These are phyloP conservation scores for Pyrenula aspistea DNA, from an alignment of 495 filamentous ascomycete genomes.

Conservation along the genomic window DNA sequence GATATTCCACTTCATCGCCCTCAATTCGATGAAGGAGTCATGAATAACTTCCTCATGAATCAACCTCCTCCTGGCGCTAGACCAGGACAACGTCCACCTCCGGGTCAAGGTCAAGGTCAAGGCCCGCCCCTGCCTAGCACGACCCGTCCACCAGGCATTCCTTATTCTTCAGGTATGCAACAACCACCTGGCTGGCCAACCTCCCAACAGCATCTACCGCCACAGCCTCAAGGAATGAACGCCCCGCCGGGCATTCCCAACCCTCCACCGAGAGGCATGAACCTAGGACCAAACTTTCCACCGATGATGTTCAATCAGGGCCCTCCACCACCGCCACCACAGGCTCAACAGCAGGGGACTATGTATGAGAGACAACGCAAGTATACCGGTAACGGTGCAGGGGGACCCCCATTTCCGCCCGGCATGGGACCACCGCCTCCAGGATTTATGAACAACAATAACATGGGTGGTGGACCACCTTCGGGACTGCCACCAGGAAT, in stretches of 20 bases:
- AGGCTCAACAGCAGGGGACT: slow-evolving; percentile 10
- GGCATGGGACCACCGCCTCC: slow-evolving; percentile 38
- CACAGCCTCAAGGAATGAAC: slow-evolving; percentile 23
- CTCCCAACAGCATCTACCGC: slow-evolving; percentile 17
- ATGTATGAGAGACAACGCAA: slow-evolving; percentile 27
- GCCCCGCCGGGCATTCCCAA: slow-evolving; percentile 35
- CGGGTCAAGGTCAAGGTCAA: slow-evolving; percentile 19
- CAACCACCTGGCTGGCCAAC: slow-evolving; percentile 14
- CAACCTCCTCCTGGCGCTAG: slow-evolving; percentile 25
- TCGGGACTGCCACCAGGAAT: slow-evolving; percentile 25
- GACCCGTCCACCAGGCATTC: slow-evolving; percentile 33
- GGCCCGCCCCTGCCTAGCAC: slow-evolving; percentile 19
- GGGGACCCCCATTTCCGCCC: slow-evolving; percentile 20
- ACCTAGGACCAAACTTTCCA: slow-evolving; percentile 12
- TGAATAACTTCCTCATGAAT: slow-evolving; percentile 9
- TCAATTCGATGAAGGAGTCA: slow-evolving; percentile 31
- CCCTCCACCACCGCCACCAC: slow-evolving; percentile 28
- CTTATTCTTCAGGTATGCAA: slow-evolving; percentile 28
- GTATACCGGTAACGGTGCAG: slow-evolving; percentile 20
- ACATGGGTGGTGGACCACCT: slow-evolving; percentile 21
- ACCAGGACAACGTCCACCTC: slow-evolving; percentile 17
- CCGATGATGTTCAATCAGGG: slow-evolving; percentile 8
- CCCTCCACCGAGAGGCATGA: slow-evolving; percentile 22
- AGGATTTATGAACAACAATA: slow-evolving; percentile 32
- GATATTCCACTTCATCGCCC: slow-evolving; percentile 21